Base-by-base conservation (phyloP, 257 asterid species). In the Avicennia marina region DNA sequence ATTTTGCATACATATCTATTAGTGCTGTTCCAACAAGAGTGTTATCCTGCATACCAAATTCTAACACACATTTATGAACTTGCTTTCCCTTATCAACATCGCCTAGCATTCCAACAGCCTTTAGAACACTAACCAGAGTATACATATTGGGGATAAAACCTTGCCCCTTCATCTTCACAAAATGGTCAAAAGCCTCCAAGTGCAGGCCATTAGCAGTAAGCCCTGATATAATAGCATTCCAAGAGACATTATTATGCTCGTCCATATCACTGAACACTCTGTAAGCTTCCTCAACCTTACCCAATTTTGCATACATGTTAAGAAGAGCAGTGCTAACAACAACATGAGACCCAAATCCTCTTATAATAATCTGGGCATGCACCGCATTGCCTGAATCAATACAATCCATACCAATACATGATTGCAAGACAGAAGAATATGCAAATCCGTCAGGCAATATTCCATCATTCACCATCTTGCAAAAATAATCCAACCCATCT, bases 181-280 rank as follows among this genome's bases (percentile, higher is more conserved):
- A 77, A 64, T 43, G 60, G 50, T 64, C 60, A 40, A 77, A 67
- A 33, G 88, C 76, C 70, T 81, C 76, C 42, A 34, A 34, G 50
- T 72, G 75, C 54, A 74, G 69, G 24, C 82, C 80, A 19, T 81
- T 77, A 29, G 68, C 68, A 21, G 80, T 65, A 61, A 81, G 69
- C 48, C 80, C 84, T 12, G 88, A 77, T 72, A 81, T 81, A 72
- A 81, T 72, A 18, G 84, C 76, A 75, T 78, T 81, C 88, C 85
- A 78, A 15, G 88, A 63, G 58, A 78, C 76, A 13, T 55, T 67
- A 39, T 75, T 81, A 42, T 60, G 76, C 39, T 69, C 82, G 43
- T 31, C 53, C 80, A 81, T 72, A 59, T 65, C 66, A 51, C 62
- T 59, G 62, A 81, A 81, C 26, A 75, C 77, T 54, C 46, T 64